Conservation (phyloP, 768 basidiomycete species). For the Erythrobasidium yunnanense region DNA sequence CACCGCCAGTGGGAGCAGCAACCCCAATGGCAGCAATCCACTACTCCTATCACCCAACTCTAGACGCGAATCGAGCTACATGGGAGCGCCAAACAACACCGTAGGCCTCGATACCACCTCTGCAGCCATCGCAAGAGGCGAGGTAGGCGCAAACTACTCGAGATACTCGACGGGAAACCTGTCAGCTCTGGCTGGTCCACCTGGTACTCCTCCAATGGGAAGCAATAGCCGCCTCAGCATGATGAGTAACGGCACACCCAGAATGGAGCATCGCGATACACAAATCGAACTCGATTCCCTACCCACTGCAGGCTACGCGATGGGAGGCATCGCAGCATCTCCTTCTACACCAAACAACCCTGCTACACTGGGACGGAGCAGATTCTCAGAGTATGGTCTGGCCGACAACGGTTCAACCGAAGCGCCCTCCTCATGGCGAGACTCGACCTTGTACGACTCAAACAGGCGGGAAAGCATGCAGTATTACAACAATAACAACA, state of each 20-base stretch:
- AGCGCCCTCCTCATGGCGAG: constrained; percentile 4
- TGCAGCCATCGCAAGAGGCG: constrained; percentile 19
- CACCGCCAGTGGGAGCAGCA: background rate
- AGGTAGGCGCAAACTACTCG: constrained; percentile 24
- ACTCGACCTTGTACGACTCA: constrained; percentile 19
- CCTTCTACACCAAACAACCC: background rate
- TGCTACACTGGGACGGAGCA: background rate
- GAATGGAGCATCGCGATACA: background rate
- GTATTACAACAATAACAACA: background rate
- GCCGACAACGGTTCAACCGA: constrained; percentile 5
- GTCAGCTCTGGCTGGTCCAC: constrained; percentile 5
- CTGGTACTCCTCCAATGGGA: background rate
- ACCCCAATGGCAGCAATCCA: background rate
- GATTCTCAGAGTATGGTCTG: constrained; percentile 22
- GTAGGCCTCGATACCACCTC: constrained; percentile 21
- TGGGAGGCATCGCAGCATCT: background rate
- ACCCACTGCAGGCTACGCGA: background rate
- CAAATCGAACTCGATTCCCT: constrained; percentile 3
- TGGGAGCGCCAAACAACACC: constrained; percentile 6
- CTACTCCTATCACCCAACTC: background rate
- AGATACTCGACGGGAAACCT: constrained; percentile 20
- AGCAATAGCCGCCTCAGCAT: background rate
- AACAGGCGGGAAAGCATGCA: constrained; percentile 14
- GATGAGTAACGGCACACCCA: too few species aligned
- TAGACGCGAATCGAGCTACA: constrained; percentile 22